Conservation (phyloP, 345 rosid genomes). For the Carallia brachiata region DNA sequence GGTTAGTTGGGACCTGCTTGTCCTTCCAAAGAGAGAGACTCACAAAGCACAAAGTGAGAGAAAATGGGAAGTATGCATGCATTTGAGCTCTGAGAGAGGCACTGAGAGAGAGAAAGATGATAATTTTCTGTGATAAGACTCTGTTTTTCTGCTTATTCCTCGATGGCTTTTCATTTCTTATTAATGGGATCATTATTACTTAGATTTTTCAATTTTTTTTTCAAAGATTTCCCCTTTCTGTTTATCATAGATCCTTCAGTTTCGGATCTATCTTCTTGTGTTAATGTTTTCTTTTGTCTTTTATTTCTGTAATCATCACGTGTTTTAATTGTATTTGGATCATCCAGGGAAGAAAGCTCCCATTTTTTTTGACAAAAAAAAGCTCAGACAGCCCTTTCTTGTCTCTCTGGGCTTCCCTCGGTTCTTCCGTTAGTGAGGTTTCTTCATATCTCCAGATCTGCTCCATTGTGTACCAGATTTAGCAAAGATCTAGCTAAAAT, state of each 20-base stretch:
- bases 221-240: slow-evolving; percentile 7
- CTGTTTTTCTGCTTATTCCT: slow-evolving; percentile 1
- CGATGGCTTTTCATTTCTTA: background rate
- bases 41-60: no score
- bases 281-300: background rate
- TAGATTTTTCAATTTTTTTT: background rate
- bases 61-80: no score
- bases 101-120: background rate
- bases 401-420: no score
- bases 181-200: slow-evolving; percentile 8
- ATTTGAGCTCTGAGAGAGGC: background rate
- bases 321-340: no score
- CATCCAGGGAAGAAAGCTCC: background rate
- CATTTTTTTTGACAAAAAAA: background rate
- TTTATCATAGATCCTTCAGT: slow-evolving; percentile 14
- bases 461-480: background rate
- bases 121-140: background rate
- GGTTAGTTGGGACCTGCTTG: slow-evolving; percentile 1
- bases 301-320: slow-evolving; percentile 20
- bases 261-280: slow-evolving; percentile 6
- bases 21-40: background rate
- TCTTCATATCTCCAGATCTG: slow-evolving; percentile 18
- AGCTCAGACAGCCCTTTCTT: no score
- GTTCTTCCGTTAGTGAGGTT: background rate
- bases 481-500: slow-evolving; percentile 9